These are phyloP conservation scores for Arthonia radiata DNA, from an alignment of 495 filamentous ascomycete species.

Conservation along the genomic window DNA sequence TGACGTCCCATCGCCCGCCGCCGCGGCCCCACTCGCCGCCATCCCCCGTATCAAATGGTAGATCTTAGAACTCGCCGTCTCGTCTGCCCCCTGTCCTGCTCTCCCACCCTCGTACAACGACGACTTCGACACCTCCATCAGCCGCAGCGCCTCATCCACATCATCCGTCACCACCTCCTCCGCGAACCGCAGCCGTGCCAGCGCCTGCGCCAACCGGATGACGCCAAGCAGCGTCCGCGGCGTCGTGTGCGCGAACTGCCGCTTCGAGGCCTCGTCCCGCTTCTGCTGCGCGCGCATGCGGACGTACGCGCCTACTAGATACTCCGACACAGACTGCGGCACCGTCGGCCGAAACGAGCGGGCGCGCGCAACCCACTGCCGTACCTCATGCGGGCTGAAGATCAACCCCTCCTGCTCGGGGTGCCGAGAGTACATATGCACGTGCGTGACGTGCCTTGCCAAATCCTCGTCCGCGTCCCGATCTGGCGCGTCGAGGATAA, in stretches of 20 bases:
- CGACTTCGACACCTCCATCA: constrained; percentile 80
- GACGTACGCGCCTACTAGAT: constrained; percentile 91
- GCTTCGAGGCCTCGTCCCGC: constrained; percentile 62
- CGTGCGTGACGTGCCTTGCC: constrained; percentile 85
- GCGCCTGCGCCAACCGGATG: constrained; percentile 75
- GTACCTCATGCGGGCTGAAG: constrained; percentile 75
- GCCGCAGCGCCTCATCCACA: constrained; percentile 78
- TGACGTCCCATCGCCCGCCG: constrained; percentile 37
- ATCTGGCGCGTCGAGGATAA: constrained; percentile 80
- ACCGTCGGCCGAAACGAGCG: constrained; percentile 70
- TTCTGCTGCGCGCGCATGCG: constrained; percentile 71
- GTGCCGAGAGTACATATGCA: constrained; percentile 92
- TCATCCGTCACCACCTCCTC: constrained; percentile 68
- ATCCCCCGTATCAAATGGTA: constrained; percentile 77
- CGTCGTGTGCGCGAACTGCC: constrained; percentile 79
- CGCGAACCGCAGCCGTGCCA: constrained; percentile 80
- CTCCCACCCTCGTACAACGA: constrained; percentile 45
- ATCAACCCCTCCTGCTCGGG: constrained; percentile 54
- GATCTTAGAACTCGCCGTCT: constrained; percentile 69
- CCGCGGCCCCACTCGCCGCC: constrained; percentile 58
- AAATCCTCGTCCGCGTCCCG: constrained; percentile 77
- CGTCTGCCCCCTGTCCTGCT: constrained; percentile 29
- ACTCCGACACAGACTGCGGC: constrained; percentile 63
- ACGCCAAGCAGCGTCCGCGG: constrained; percentile 83
- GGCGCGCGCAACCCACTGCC: constrained; percentile 84